These are phyloP conservation scores for Begonia masoniana DNA, from an alignment of 306 rosid species.

Conservation along the genomic window DNA sequence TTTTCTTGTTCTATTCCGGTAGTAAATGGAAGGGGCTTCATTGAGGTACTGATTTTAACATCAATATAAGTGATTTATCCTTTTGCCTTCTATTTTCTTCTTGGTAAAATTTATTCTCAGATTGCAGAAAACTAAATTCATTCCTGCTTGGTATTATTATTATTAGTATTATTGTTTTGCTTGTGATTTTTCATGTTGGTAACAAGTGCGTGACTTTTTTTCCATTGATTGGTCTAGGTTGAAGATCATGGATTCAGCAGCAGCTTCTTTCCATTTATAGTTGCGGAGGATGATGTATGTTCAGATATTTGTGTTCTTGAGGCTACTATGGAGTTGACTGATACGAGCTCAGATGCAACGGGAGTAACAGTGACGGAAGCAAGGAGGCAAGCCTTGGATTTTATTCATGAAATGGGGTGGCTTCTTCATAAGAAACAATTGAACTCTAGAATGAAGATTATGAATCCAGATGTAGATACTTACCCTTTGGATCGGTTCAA, in stretches of 20 bases:
- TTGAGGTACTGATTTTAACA: conserved; percentile 35
- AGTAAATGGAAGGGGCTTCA: conserved; percentile 70
- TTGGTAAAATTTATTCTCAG: too few relatives aligned
- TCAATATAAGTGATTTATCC: too few relatives aligned
- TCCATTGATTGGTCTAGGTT: conserved; percentile 32
- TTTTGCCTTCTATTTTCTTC: too few relatives aligned
- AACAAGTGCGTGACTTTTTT: too few relatives aligned
- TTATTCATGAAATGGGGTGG: conserved; percentile 90
- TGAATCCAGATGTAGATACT: conserved; percentile 37
- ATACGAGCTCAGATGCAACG: conserved; percentile 10
- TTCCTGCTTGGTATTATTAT: too few relatives aligned
- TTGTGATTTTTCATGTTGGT: too few relatives aligned
- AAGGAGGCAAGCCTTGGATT: conserved; percentile 59
- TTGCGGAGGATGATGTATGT: conserved; percentile 77
- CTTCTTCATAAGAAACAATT: conserved; percentile 59
- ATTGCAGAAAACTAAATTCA: too few relatives aligned
- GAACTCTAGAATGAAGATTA: conserved; percentile 43
- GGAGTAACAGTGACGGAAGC: conserved; percentile 33
- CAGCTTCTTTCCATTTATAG: conserved; percentile 82
- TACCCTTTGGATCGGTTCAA: conserved; percentile 52
- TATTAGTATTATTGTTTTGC: too few relatives aligned
- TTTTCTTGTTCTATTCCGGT: conserved; percentile 57
- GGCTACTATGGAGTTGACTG: conserved; percentile 39
- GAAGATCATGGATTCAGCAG: conserved; percentile 81
- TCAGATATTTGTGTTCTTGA: conserved; percentile 71